Evolutionary conservation across 495 filamentous ascomycete species (phyloP).

Genomic region (Pyronema omphalodes): DNA sequence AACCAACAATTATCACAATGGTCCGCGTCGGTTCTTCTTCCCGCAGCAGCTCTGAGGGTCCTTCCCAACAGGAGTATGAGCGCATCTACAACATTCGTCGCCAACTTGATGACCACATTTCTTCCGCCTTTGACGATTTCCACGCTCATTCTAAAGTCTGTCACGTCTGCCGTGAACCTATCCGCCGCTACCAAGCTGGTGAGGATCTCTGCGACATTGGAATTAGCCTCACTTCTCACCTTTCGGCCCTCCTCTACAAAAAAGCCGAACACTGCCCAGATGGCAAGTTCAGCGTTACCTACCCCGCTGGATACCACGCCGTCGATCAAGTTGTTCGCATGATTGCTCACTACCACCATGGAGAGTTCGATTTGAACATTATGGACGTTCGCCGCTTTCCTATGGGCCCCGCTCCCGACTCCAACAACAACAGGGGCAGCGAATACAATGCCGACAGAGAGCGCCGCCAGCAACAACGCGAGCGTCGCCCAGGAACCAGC

Average conservation of each 20-base stretch:
- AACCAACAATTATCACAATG: too few relatives aligned
- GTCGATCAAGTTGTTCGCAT: not conserved
- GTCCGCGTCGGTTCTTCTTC: too few relatives aligned
- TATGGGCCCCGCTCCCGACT: not conserved
- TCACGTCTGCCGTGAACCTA: not conserved
- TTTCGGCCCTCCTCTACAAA: not conserved
- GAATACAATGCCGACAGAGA: not conserved
- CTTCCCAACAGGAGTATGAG: too few relatives aligned
- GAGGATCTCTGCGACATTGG: not conserved
- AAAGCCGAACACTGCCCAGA: not conserved
- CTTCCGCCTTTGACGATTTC: not conserved
- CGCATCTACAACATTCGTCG: too few relatives aligned
- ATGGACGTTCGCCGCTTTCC: not conserved
- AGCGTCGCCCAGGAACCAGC: not conserved
- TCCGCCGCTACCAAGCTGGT: not conserved
- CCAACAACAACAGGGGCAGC: not conserved
- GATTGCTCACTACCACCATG: slow-evolving; percentile 1
- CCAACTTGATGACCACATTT: not conserved
- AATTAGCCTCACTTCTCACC: not conserved
- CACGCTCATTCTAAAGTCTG: not conserved
- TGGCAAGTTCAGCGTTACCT: not conserved
- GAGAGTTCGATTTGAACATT: not conserved
- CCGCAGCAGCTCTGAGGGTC: too few relatives aligned
- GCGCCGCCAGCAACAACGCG: not conserved
- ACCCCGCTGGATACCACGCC: not conserved